Percentiles rank a stretch among this genome's conserved stretches.
phyloP scores from a whole-genome alignment of 306 rosid genomes.

The Lagenaria siceraria region DNA sequence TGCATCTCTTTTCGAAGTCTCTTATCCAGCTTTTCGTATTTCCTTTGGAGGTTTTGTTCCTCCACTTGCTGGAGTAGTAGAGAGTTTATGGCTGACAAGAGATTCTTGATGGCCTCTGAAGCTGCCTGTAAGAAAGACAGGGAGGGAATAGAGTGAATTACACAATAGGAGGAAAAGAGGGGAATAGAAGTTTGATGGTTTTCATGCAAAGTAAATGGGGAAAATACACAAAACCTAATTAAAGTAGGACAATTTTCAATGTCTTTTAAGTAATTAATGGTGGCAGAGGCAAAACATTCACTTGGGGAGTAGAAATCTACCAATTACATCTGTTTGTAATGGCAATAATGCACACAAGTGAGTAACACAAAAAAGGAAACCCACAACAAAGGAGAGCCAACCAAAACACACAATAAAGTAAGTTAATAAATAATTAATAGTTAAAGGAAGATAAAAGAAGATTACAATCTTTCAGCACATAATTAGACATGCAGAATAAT shows the following conservation, averaged over 20 bases:
- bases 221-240: background rate
- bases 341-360: background rate
- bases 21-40: conserved; percentile 41
- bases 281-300: background rate
- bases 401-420: background rate
- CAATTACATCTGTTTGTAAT: background rate
- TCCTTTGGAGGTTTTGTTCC: conserved; percentile 47
- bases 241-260: background rate
- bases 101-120: conserved; percentile 56
- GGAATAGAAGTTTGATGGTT: background rate
- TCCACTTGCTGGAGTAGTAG: conserved; percentile 46
- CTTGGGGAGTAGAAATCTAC: background rate
- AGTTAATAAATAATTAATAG: background rate
- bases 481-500: conserved; percentile 4
- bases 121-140: conserved; percentile 36
- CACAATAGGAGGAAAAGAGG: no score
- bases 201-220: background rate
- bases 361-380: background rate
- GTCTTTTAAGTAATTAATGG: background rate
- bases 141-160: background rate
- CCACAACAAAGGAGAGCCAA: background rate
- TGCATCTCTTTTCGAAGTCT: conserved; percentile 37
- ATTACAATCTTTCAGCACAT: background rate
- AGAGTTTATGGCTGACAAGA: conserved; percentile 32
- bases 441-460: background rate